phyloP scores from a whole-genome alignment of 1,284 basidiomycete genomes.

The Sparassis latifolia region DNA sequence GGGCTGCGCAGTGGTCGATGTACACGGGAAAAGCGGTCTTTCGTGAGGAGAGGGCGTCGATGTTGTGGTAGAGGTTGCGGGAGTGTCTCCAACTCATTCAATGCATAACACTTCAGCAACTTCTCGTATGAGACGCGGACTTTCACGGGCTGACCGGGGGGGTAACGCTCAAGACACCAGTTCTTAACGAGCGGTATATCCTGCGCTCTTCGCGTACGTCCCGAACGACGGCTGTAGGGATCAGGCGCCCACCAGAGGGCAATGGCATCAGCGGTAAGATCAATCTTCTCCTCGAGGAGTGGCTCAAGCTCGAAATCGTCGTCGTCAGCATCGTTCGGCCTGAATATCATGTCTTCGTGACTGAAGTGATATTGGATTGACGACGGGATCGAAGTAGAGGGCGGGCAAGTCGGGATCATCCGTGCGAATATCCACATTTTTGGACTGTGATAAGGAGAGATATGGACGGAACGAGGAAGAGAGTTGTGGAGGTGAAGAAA shows the following conservation, averaged over 20 bases:
- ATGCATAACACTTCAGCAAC: slow-evolving; percentile 91
- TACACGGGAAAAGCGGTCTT: too few species aligned
- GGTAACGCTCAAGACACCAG: slow-evolving; percentile 98
- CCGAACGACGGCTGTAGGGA: slow-evolving; percentile 91
- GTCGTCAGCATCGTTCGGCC: slow-evolving; percentile 76
- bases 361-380: slow-evolving; percentile 93
- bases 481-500: slow-evolving; percentile 99
- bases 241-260: slow-evolving; percentile 99
- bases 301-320: slow-evolving; percentile 87
- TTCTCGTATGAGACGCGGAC: slow-evolving; percentile 99
- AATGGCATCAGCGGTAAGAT: slow-evolving; percentile 93
- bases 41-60: too few species aligned
- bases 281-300: slow-evolving; percentile 80
- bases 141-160: slow-evolving; percentile 94
- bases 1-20: too few species aligned
- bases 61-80: too few species aligned
- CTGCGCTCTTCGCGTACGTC: slow-evolving; percentile 89
- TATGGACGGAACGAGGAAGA: slow-evolving; percentile 89
- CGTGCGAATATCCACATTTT: slow-evolving; percentile 98
- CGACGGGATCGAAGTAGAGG: slow-evolving; percentile 98
- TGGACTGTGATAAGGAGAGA: slow-evolving; percentile 92
- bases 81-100: slow-evolving; percentile 88
- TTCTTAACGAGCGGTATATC: slow-evolving; percentile 96
- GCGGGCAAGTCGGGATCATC: slow-evolving; percentile 99
- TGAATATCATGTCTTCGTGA: slow-evolving; percentile 92